phyloP scores from a whole-genome alignment of 140 eudicot genomes.

The Cichorium intybus region DNA sequence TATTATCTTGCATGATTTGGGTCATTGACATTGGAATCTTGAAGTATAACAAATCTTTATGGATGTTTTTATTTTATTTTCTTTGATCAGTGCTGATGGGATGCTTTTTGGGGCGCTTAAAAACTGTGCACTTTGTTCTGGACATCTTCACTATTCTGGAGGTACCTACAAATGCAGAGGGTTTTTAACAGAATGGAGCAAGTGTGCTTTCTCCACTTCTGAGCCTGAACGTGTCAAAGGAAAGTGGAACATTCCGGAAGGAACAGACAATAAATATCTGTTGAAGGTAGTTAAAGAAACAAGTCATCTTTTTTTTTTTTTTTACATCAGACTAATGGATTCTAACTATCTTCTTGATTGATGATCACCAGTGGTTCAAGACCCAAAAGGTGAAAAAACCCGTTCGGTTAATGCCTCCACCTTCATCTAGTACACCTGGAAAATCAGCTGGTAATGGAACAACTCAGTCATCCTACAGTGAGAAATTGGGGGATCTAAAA shows the following conservation, averaged over 20 bases:
- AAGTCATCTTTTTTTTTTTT: not conserved
- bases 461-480: slow-evolving; percentile 50
- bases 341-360: slow-evolving; percentile 11
- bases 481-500: slow-evolving; percentile 65
- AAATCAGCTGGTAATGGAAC: slow-evolving; percentile 35
- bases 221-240: slow-evolving; percentile 70
- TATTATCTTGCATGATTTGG: not conserved
- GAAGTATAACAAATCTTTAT: not conserved
- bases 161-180: slow-evolving; percentile 83
- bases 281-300: slow-evolving; percentile 49
- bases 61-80: slow-evolving; percentile 8
- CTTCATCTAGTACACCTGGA: slow-evolving; percentile 49
- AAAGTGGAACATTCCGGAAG: slow-evolving; percentile 90
- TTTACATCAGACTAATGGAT: not conserved
- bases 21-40: not conserved
- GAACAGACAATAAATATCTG: slow-evolving; percentile 60
- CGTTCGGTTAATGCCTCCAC: slow-evolving; percentile 57
- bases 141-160: slow-evolving; percentile 70
- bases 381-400: slow-evolving; percentile 68
- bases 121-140: slow-evolving; percentile 67
- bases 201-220: slow-evolving; percentile 68
- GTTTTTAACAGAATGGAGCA: slow-evolving; percentile 81
- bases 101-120: slow-evolving; percentile 86
- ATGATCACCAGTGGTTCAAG: slow-evolving; percentile 74
- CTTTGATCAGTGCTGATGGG: slow-evolving; percentile 75